Conservation (phyloP, 305 asterid genomes). For the Ilex paraguariensis region DNA sequence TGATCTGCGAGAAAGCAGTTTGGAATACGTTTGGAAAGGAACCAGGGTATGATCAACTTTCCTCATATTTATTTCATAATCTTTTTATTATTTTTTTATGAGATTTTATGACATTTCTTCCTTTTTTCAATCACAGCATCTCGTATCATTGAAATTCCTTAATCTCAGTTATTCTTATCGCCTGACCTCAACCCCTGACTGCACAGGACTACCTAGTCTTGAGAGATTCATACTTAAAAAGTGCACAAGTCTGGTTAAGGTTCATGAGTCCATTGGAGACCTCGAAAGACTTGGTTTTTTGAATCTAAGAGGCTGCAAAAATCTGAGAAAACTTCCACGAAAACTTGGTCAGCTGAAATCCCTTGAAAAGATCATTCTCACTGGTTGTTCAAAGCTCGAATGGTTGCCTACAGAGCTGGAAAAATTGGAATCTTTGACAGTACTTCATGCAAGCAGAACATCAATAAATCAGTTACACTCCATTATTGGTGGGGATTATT, state of each 20-base stretch:
- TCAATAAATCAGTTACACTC: not conserved
- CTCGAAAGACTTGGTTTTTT: not conserved
- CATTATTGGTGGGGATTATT: no score
- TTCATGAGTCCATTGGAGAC: not conserved
- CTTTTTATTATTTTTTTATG: not conserved
- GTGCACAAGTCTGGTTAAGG: not conserved
- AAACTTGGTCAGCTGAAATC: not conserved
- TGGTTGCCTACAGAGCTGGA: not conserved
- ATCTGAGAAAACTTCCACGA: not conserved
- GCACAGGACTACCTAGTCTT: not conserved
- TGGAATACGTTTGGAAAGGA: not conserved
- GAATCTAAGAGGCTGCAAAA: not conserved
- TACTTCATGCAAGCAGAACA: not conserved
- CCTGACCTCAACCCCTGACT: not conserved
- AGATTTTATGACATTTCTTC: not conserved
- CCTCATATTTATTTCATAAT: not conserved
- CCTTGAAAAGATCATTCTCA: not conserved
- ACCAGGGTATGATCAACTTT: not conserved
- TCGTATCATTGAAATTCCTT: not conserved
- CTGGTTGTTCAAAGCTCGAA: not conserved
- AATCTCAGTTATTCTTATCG: not conserved
- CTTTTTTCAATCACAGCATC: not conserved
- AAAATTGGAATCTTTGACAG: not conserved
- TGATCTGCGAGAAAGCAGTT: not conserved
- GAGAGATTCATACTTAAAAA: not conserved